These are phyloP conservation scores for Chromera velia DNA, from an alignment of 73 alveolate species.

Conservation along the genomic window DNA sequence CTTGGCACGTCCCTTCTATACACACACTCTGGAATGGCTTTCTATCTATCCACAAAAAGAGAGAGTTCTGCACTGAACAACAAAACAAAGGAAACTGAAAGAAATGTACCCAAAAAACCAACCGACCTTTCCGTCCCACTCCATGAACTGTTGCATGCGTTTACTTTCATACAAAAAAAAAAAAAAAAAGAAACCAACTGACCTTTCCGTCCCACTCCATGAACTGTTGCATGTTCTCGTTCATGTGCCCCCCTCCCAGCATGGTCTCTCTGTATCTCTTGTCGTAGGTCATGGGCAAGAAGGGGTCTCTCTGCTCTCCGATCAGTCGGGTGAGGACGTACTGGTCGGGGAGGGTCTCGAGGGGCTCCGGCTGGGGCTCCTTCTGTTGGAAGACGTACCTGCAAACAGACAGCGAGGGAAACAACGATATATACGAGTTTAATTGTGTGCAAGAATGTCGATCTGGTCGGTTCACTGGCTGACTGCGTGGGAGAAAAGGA, in stretches of 20 bases:
- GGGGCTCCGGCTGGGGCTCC: not conserved
- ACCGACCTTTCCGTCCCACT: conserved; percentile 64
- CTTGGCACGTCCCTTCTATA: too few relatives aligned
- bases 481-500: not conserved
- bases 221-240: conserved; percentile 71
- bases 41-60: too few relatives aligned
- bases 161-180: conserved; percentile 1
- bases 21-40: too few relatives aligned
- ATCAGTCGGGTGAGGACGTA: not conserved
- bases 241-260: conserved; percentile 80
- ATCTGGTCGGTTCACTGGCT: not conserved
- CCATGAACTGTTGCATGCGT: conserved; percentile 74
- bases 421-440: not conserved
- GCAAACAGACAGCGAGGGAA: not conserved
- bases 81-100: too few relatives aligned
- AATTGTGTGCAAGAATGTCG: not conserved
- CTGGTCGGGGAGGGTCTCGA: not conserved
- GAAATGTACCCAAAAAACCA: conserved; percentile 9
- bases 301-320: not conserved
- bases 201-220: conserved; percentile 72
- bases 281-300: not conserved
- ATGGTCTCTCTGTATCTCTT: conserved; percentile 35
- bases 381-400: not conserved
- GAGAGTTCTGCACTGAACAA: too few relatives aligned
- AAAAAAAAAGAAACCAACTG: not conserved